Percentiles rank a stretch among this genome's conserved stretches.
Conservation (phyloP, 176 grass and related monocot species). For the Raddia guianensis region DNA sequence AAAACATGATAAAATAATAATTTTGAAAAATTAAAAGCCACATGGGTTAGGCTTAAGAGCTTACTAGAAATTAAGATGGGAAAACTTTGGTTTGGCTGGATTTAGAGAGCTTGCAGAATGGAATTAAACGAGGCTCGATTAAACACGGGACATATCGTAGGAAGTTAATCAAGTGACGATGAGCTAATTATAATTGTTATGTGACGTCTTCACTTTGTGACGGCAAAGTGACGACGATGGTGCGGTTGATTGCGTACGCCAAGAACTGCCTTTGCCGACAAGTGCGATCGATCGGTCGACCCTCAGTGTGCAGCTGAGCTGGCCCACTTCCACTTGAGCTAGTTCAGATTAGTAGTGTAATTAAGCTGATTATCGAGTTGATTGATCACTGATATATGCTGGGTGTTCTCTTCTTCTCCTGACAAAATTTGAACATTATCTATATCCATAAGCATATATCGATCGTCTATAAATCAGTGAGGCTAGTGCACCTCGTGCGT, state of each 20-base stretch:
- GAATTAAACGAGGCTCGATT: neutral
- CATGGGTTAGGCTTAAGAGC: too few relatives aligned
- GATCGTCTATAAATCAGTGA: neutral
- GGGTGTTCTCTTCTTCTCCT: neutral
- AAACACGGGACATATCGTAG: neutral
- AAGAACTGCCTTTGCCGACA: constrained; percentile 18
- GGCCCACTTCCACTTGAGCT: neutral
- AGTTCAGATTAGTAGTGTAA: neutral
- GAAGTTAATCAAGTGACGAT: neutral
- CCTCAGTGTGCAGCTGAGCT: neutral
- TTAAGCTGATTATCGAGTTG: neutral
- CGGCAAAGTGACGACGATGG: neutral
- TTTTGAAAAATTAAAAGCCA: too few relatives aligned
- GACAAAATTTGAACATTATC: neutral
- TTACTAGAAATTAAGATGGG: too few relatives aligned
- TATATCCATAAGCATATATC: neutral
- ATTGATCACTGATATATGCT: neutral
- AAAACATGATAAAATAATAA: too few relatives aligned
- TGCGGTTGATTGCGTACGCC: neutral
- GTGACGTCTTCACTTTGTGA: neutral
- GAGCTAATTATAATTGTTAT: neutral
- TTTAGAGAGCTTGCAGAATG: neutral
- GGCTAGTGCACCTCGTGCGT: neutral
- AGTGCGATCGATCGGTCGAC: neutral
- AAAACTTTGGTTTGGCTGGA: too few relatives aligned